These are phyloP conservation scores for Eragrostis nindensis DNA, from an alignment of 176 grass and related monocot genomes.

Conservation along the genomic window DNA sequence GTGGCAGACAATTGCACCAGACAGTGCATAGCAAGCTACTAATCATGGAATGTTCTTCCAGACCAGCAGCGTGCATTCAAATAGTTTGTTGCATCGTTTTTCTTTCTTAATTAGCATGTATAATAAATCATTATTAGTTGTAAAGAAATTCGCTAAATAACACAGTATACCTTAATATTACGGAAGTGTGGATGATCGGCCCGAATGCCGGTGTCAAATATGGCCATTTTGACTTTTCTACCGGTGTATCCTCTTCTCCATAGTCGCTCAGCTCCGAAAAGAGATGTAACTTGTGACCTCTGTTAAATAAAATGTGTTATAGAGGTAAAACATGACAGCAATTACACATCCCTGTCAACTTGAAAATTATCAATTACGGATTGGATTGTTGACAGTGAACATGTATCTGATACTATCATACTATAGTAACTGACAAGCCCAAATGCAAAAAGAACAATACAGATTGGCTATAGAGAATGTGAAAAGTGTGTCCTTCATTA, in stretches of 20 bases:
- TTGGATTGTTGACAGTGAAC: neutral
- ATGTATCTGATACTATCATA: neutral
- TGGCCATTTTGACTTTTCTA: slow-evolving; percentile 95
- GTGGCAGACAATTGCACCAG: neutral
- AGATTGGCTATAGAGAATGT: neutral
- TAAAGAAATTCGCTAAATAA: slow-evolving; percentile 21
- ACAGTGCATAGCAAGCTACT: neutral
- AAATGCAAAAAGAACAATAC: slow-evolving; percentile 2
- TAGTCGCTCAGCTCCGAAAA: slow-evolving; percentile 86
- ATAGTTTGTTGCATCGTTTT: neutral
- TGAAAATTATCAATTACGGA: slow-evolving; percentile 29
- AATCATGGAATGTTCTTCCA: neutral
- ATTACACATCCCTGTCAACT: slow-evolving; percentile 5
- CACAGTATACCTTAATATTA: slow-evolving; percentile 88
- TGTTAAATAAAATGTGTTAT: slow-evolving; percentile 50
- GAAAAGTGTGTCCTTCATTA: neutral
- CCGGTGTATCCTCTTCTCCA: slow-evolving; percentile 89
- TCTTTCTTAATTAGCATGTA: neutral
- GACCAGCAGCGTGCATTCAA: neutral
- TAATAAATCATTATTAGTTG: neutral
- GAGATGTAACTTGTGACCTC: slow-evolving; percentile 92
- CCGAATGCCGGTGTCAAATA: slow-evolving; percentile 99
- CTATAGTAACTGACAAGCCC: neutral
- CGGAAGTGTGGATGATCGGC: slow-evolving; percentile 92
- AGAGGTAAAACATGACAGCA: slow-evolving; percentile 26